Evolutionary conservation across 2,329 filamentous ascomycete species (phyloP), one percentile per base, ranked within the genome.

Genomic region (Alternaria conjuncta): DNA sequence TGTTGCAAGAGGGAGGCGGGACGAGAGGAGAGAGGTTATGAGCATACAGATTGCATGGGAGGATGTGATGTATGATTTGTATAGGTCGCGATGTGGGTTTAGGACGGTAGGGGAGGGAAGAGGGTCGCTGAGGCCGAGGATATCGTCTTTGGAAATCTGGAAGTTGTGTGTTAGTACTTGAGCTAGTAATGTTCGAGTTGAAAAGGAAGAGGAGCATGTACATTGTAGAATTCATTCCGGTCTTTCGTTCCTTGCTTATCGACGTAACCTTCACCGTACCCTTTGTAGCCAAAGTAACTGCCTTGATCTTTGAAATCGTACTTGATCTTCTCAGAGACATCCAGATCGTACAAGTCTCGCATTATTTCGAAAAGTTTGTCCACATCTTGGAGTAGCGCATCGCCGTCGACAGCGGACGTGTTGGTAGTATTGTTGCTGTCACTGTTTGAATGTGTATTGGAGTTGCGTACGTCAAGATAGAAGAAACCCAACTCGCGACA

Each of bases 201-300:
- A 11, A 6, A 12, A 7, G 21, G 4, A 26, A 9, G 6, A 21
- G n/a, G 23, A 9, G 7, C 30, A 73, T 75, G 45, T 65, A 86
- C 82, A 72, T 87, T 87, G 74, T 86, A 87, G 60, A 86, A 86
- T 64, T 87, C 85, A 64, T 86, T 86, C 41, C 82, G 75, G 65
- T 87, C 85, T 25, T 76, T 72, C 6, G 83, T 86, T 0, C 86
- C 86, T 20, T 81, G 63, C 6, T 75, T 75, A 66, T 88, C 85
- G 11, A 86, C 77, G 1, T 84, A 73, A 5, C 79, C 80, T 15
- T 78, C 80, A 4, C 86, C 85, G 47, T 81, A 81, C 0, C 80
- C 82, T 68, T 86, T 86, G 55, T 80, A 79, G 5, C 86, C 86
- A 65, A 85, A 86, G 60, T 87, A 88, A 3, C 81, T 84, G 11